Conservation (phyloP, 257 asterid species). For the Jacaranda copaia region DNA sequence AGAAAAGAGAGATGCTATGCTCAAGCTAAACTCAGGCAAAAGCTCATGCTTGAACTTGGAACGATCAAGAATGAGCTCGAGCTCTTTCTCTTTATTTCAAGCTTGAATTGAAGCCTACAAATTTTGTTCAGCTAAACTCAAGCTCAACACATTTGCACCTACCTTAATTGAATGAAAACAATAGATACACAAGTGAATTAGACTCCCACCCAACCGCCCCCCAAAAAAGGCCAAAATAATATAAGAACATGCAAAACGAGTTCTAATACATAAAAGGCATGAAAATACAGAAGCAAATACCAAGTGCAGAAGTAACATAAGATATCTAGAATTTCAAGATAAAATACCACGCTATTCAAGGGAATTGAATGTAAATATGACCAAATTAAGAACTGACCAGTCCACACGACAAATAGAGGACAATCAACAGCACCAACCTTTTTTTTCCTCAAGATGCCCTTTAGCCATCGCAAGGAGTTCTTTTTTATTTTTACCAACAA, state of each 20-base stretch:
- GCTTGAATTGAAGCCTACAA: too few relatives aligned
- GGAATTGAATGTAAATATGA: background rate
- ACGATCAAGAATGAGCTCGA: too few relatives aligned
- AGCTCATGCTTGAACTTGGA: too few relatives aligned
- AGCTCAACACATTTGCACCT: too few relatives aligned
- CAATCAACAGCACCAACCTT: slow-evolving; percentile 52
- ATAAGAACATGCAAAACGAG: background rate
- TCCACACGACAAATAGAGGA: slow-evolving; percentile 21
- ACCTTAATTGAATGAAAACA: too few relatives aligned
- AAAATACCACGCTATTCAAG: background rate
- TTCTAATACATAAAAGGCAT: background rate
- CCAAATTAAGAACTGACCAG: slow-evolving; percentile 15
- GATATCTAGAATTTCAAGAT: slow-evolving; percentile 8
- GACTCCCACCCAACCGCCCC: too few relatives aligned
- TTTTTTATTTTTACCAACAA: slow-evolving; percentile 73
- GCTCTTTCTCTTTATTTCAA: too few relatives aligned
- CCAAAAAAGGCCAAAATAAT: too few relatives aligned
- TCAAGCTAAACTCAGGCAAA: too few relatives aligned
- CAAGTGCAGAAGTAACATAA: slow-evolving; percentile 9
- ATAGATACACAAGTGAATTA: too few relatives aligned
- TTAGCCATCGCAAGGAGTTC: slow-evolving; percentile 89
- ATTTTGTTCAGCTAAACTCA: too few relatives aligned
- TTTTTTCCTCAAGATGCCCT: slow-evolving; percentile 69
- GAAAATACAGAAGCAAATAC: background rate
- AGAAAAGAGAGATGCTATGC: too few relatives aligned